Percentiles rank a stretch among this genome's conserved stretches.
Conservation (phyloP, 1,284 basidiomycete genomes). For the Rhodotorula sp. region DNA sequence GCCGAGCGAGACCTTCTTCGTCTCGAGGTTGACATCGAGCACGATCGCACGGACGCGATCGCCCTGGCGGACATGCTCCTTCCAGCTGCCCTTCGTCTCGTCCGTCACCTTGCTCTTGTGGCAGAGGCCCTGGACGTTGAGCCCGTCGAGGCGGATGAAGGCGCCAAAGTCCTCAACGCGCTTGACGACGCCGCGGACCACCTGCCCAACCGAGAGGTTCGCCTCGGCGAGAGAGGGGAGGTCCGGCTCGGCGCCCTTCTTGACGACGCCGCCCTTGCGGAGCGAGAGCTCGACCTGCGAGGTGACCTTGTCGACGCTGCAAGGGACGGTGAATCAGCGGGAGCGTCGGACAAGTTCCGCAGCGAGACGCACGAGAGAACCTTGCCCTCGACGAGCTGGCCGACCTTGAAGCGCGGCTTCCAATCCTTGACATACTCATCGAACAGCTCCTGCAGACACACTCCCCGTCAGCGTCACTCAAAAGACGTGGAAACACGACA, state of each 20-base stretch:
- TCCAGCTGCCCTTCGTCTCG: constrained; percentile 70
- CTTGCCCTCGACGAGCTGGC: constrained; percentile 84
- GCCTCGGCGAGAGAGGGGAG: constrained; percentile 61
- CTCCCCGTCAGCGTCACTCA: not conserved
- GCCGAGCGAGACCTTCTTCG: constrained; percentile 77
- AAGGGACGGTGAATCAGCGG: not conserved
- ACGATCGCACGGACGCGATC: constrained; percentile 83
- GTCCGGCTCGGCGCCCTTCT: constrained; percentile 64
- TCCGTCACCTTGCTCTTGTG: constrained; percentile 91
- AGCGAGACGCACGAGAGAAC: constrained; percentile 66
- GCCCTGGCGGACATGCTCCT: constrained; percentile 76
- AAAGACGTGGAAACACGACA: not conserved
- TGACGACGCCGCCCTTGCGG: constrained; percentile 52
- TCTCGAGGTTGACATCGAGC: constrained; percentile 68
- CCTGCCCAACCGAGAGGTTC: constrained; percentile 50
- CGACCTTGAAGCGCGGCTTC: constrained; percentile 75
- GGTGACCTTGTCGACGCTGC: constrained; percentile 65
- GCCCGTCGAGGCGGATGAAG: constrained; percentile 83
- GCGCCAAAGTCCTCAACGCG: constrained; percentile 81
- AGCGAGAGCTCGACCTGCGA: constrained; percentile 83
- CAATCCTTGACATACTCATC: constrained; percentile 89
- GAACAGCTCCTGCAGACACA: constrained; percentile 37
- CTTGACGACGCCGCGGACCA: constrained; percentile 51
- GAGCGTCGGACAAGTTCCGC: not conserved
- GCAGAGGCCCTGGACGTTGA: constrained; percentile 84